Evolutionary conservation across 2,329 filamentous ascomycete genomes (phyloP).

Genomic region (Sporothrix luriei): DNA sequence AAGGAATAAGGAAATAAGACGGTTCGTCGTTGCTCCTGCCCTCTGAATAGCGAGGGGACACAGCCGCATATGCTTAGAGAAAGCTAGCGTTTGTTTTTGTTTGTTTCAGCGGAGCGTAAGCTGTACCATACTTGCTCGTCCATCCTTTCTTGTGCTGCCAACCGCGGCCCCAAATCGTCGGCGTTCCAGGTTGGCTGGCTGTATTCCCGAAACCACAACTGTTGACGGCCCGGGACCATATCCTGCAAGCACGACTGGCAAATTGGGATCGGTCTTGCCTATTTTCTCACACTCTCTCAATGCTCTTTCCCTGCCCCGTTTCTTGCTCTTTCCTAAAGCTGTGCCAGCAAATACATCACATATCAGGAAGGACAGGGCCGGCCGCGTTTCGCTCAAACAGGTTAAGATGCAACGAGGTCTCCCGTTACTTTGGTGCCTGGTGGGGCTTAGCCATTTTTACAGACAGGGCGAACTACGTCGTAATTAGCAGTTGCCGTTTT

Average conservation of each 20-base stretch:
- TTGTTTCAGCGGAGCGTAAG: slow-evolving; percentile 22
- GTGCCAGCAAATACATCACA: not conserved
- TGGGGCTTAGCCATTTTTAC: slow-evolving; percentile 19
- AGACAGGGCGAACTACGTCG: too few relatives aligned
- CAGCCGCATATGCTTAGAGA: not conserved
- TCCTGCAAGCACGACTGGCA: slow-evolving; percentile 5
- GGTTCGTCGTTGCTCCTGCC: slow-evolving; percentile 29
- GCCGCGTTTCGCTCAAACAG: not conserved
- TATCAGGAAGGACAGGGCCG: not conserved
- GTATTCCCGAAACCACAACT: not conserved
- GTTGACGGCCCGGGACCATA: not conserved
- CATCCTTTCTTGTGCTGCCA: not conserved
- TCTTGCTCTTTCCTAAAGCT: not conserved
- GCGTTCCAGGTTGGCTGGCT: not conserved
- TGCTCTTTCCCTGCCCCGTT: not conserved
- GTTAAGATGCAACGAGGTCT: not conserved
- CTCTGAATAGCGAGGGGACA: not conserved
- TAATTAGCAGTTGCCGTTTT: too few relatives aligned
- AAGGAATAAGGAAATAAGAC: slow-evolving; percentile 22
- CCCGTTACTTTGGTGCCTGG: slow-evolving; percentile 25
- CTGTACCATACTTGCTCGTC: not conserved
- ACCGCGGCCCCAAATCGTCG: not conserved
- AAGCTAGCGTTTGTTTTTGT: slow-evolving; percentile 14
- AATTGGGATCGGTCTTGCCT: not conserved
- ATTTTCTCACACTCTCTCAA: not conserved